Base-by-base conservation (phyloP, 2,329 filamentous ascomycete genomes). In the Trematosphaeria pertusa region DNA sequence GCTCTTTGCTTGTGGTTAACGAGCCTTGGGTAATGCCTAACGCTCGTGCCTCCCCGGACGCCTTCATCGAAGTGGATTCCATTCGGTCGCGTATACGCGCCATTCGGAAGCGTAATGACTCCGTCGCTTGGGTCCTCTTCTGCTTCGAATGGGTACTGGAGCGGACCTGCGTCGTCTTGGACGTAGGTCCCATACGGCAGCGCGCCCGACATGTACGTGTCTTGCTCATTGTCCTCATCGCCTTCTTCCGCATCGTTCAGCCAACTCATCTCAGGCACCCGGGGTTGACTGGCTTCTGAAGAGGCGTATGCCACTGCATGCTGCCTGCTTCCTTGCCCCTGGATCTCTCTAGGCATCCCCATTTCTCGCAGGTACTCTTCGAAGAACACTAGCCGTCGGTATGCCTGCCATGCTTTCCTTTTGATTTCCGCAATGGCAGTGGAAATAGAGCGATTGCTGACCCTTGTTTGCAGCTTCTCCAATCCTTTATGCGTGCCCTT, bases 381-480 rank as follows among this genome's bases (percentile, higher is more conserved):
- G 14, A 43, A 12, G 21, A 19, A 18, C 7, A 48, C 46, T 28
- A 62, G 50, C 12, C 47, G 45, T 14, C 43, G 52, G 37, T 63
- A 64, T 15, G 50, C 43, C 26, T 55, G 52, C 59, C 62, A 63
- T 5, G 58, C 53, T 43, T 56, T 42, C n/a, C 49, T 46, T 19
- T 44, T 59, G 0, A 52, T 46, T 7, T 57, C 50, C 17, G 39
- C 41, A 4, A 61, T 39, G 8, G 22, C 37, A 5, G 21, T 12
- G 8, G 22, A 21, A 15, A 11, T 24, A 33, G 30, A 31, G 2
- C 11, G 10, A 11, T 37, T 37, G 14, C n/a, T n/a, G 14, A 21
- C 14, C 40, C 46, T 42, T 3, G 32, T 18, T 17, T 57, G 50
- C 6, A 65, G 35, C 28, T 52, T 61, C 18, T 66, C 63, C n/a